Base-by-base conservation (phyloP, 495 filamentous ascomycete genomes). In the Lasiosphaeria ovina region DNA sequence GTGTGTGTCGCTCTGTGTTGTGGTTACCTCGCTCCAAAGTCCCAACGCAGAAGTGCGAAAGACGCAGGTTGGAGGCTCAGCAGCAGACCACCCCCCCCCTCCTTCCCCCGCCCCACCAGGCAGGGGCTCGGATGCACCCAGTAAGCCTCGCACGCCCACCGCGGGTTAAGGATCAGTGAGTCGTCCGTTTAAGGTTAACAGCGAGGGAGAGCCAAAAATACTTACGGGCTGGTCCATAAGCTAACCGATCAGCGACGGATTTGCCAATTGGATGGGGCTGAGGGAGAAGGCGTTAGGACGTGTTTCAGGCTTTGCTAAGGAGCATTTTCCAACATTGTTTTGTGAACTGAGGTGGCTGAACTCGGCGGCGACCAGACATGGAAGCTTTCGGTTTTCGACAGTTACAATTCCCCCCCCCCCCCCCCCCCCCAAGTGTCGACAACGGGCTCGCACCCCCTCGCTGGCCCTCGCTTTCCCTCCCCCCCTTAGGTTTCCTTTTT, bases 171-270 rank as follows among this genome's bases (percentile, higher is more conserved):
- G 24, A 24, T 24, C 2, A 60, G 51, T 44, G 32, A 55, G 69
- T 69, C 68, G 69, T 72, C 62, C 68, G 63, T 65, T 66, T 72
- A 72, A 72, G 69, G 68, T 72, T 72, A 70, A 67, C 54, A 34
- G 54, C 16, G 44, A 47, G 44, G 44, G 52, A 57, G 31, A 62
- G 56, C 42, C 62, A 65, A 68, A 68, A 70, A 66, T 60, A 65
- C 51, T 42, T 35, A n/a, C 57, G 57, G 57, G 40, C 49, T 48
- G 49, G 35, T 31, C 38, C 57, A 31, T 45, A 6, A 14, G 10
- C 57, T 45, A 35, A 31, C 57, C 55, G 35, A 35, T 1, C 24
- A 42, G 24, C 24, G 24, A 24, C 24, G 24, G 24, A 24, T 24
- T 24, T 24, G 24, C 24, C 24, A 24, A 24, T 24, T 24, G 24